Conservation (phyloP, 345 rosid species). For the Eutrema yunnanense region DNA sequence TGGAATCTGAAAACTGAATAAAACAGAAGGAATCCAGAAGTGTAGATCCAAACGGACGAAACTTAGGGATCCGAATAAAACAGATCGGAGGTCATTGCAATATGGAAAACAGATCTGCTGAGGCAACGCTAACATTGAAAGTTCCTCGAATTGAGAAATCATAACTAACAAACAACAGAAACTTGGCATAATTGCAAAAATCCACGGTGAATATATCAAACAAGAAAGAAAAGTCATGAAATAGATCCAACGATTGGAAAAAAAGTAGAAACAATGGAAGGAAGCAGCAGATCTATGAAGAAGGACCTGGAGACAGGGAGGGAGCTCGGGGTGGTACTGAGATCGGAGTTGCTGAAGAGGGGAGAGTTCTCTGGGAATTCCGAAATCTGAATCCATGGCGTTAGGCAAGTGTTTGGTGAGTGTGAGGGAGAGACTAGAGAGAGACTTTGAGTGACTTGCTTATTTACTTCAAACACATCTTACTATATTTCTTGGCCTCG, state of each 20-base stretch:
- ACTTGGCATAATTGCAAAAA: neutral
- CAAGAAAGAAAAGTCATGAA: neutral
- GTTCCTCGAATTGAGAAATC: neutral
- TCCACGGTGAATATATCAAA: neutral
- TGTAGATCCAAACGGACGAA: neutral
- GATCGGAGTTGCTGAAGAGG: slow-evolving; percentile 79
- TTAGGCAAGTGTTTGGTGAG: slow-evolving; percentile 13
- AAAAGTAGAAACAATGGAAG: neutral
- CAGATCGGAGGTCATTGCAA: slow-evolving; percentile 1
- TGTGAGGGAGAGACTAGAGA: neutral
- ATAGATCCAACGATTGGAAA: slow-evolving; percentile 12
- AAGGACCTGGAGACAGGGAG: slow-evolving; percentile 91
- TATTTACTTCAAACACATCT: neutral
- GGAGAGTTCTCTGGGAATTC: slow-evolving; percentile 90
- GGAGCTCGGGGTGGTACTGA: slow-evolving; percentile 71
- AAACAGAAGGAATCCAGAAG: neutral
- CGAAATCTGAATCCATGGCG: slow-evolving; percentile 91
- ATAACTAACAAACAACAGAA: neutral
- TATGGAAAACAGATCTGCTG: slow-evolving; percentile 16
- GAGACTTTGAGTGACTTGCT: slow-evolving; percentile 12
- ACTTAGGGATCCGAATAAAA: neutral
- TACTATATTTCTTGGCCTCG: neutral
- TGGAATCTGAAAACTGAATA: neutral
- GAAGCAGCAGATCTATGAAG: neutral
- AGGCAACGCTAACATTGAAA: slow-evolving; percentile 7